Conservation (phyloP, 306 rosid species). For the Nissolia schottii region DNA sequence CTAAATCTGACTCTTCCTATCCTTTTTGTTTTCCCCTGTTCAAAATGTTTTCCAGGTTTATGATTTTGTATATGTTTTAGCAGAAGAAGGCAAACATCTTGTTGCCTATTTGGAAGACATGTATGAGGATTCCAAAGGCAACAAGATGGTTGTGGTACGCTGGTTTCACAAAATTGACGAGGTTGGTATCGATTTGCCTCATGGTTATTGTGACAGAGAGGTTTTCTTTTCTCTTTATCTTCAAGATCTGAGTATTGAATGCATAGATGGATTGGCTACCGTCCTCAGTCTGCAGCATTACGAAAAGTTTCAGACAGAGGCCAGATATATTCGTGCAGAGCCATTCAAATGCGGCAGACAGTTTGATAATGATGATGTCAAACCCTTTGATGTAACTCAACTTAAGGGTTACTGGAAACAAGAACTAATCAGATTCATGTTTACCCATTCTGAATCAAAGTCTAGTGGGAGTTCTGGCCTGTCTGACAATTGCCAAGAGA, state of each 20-base stretch:
- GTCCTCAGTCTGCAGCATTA: slow-evolving; percentile 85
- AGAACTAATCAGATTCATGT: slow-evolving; percentile 64
- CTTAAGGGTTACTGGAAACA: slow-evolving; percentile 87
- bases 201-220: slow-evolving; percentile 79
- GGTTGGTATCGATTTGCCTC: slow-evolving; percentile 94
- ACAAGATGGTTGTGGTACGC: slow-evolving; percentile 93
- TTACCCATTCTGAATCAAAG: slow-evolving; percentile 37
- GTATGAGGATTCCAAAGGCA: slow-evolving; percentile 89
- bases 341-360: slow-evolving; percentile 65
- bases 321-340: slow-evolving; percentile 41
- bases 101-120: slow-evolving; percentile 92
- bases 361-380: slow-evolving; percentile 64
- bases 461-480: slow-evolving; percentile 39
- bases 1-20: slow-evolving; percentile 10
- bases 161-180: slow-evolving; percentile 97
- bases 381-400: slow-evolving; percentile 70
- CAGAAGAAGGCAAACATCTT: slow-evolving; percentile 84
- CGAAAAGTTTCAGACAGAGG: slow-evolving; percentile 53
- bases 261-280: slow-evolving; percentile 90
- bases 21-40: background rate
- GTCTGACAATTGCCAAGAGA: slow-evolving; percentile 40
- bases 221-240: slow-evolving; percentile 91
- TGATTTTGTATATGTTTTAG: slow-evolving; percentile 79
- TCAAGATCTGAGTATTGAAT: slow-evolving; percentile 96
- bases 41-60: slow-evolving; percentile 48